Percentiles rank a stretch among this genome's conserved stretches.
phyloP scores from a whole-genome alignment of 2,329 filamentous ascomycete species.

The Triangularia verruculosa region DNA sequence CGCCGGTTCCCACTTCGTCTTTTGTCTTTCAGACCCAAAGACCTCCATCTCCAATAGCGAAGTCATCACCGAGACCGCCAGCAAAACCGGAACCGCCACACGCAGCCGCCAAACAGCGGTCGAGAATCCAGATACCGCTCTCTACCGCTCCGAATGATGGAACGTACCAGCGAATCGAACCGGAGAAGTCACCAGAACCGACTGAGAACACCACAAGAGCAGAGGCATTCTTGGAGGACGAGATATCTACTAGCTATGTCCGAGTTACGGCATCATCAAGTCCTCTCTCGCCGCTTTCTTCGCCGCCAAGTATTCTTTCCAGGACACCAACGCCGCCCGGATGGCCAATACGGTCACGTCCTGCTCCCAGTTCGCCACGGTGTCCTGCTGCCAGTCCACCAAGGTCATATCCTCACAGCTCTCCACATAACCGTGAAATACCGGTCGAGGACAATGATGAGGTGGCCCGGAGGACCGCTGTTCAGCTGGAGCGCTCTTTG shows the following conservation, averaged over 20 bases:
- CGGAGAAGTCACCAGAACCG: neutral
- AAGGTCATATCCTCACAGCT: constrained; percentile 2
- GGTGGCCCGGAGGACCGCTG: constrained; percentile 25
- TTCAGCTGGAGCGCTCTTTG: constrained; percentile 48
- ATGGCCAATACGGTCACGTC: constrained; percentile 26
- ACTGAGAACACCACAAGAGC: neutral
- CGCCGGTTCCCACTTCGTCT: neutral
- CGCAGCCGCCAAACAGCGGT: neutral
- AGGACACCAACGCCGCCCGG: constrained; percentile 22
- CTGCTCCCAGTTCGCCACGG: neutral
- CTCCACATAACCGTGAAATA: neutral
- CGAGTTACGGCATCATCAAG: constrained; percentile 24
- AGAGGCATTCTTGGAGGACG: constrained; percentile 29
- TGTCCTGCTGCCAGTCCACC: too few relatives aligned
- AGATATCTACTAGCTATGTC: constrained; percentile 40
- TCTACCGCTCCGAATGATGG: neutral
- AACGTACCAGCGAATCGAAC: neutral
- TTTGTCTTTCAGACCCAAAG: neutral
- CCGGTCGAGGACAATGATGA: constrained; percentile 14
- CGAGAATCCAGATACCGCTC: neutral
- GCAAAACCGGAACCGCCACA: constrained; percentile 7
- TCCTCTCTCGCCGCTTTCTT: constrained; percentile 5
- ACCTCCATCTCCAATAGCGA: constrained; percentile 9
- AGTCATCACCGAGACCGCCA: constrained; percentile 1
- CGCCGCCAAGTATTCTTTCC: constrained; percentile 20